Evolutionary conservation across 495 filamentous ascomycete species (phyloP).

Genomic region (Rhypophila decipiens): DNA sequence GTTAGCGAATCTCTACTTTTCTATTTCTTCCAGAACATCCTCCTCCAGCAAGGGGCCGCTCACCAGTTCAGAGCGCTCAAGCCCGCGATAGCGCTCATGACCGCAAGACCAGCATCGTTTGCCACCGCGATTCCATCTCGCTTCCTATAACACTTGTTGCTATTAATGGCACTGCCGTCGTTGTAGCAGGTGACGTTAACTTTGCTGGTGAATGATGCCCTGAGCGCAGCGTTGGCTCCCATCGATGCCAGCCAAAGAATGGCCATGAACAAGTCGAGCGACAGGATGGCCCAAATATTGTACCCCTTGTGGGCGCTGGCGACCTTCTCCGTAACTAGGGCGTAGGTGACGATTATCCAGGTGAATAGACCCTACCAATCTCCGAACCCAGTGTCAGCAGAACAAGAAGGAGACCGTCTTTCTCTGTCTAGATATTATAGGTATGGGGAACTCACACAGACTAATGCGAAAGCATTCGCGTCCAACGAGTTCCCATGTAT

Average conservation of each 20-base stretch:
- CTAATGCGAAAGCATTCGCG: slow-evolving; percentile 22
- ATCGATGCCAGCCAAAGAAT: slow-evolving; percentile 44
- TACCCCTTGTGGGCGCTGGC: slow-evolving; percentile 26
- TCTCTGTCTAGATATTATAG: neutral
- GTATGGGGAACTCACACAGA: slow-evolving; percentile 29
- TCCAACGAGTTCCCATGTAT: slow-evolving; percentile 39
- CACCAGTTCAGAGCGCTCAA: slow-evolving; percentile 35
- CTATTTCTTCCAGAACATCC: neutral
- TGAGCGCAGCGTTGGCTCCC: slow-evolving; percentile 34
- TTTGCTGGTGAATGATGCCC: slow-evolving; percentile 26
- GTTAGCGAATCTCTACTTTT: neutral
- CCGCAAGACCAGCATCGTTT: slow-evolving; percentile 15
- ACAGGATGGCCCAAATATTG: slow-evolving; percentile 42
- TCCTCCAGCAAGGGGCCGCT: neutral
- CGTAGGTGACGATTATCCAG: slow-evolving; percentile 35
- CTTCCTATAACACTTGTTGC: slow-evolving; percentile 26
- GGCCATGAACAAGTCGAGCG: slow-evolving; percentile 38
- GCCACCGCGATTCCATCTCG: slow-evolving; percentile 22
- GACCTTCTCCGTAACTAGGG: slow-evolving; percentile 35
- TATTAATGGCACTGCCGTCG: slow-evolving; percentile 33
- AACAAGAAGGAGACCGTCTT: neutral
- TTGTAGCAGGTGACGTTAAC: slow-evolving; percentile 30
- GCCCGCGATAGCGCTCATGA: slow-evolving; percentile 36
- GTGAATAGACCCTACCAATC: slow-evolving; percentile 45
- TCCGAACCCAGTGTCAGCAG: too few species aligned